Evolutionary conservation across 139 green algal genomes (phyloP).

Genomic region (Axilococcus clingmanii): DNA sequence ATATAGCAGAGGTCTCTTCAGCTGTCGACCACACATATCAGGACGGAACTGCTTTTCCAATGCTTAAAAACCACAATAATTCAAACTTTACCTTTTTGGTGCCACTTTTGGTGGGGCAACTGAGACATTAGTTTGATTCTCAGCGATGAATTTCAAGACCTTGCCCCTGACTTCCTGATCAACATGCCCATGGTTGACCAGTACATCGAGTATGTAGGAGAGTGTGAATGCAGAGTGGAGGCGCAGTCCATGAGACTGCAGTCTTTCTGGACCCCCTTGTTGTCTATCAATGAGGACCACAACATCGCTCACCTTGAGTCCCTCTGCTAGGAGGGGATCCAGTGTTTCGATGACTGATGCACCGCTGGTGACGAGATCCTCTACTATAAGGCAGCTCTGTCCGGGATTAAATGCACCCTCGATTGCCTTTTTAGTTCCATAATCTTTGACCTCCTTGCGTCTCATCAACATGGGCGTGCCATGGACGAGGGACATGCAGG

Average conservation of each 20-base stretch:
- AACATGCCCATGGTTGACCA: constrained; percentile 50
- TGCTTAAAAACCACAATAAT: not conserved
- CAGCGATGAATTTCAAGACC: constrained; percentile 73
- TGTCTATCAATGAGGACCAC: constrained; percentile 98
- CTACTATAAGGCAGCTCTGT: constrained; percentile 90
- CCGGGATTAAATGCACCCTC: constrained; percentile 85
- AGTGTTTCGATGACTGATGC: constrained; percentile 95
- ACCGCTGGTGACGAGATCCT: constrained; percentile 95
- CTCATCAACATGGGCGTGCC: constrained; percentile 88
- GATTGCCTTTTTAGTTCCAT: constrained; percentile 97
- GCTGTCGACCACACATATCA: too few species aligned
- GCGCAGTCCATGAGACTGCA: constrained; percentile 56
- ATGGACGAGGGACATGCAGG: constrained; percentile 83
- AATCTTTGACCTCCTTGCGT: constrained; percentile 95
- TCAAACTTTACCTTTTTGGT: constrained; percentile 4
- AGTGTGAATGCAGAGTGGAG: constrained; percentile 71
- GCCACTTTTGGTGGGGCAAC: constrained; percentile 16
- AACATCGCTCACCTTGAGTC: constrained; percentile 67
- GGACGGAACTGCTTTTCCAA: too few species aligned
- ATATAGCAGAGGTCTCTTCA: too few species aligned
- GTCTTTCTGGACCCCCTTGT: constrained; percentile 78
- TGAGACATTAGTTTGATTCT: constrained; percentile 77
- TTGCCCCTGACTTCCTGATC: constrained; percentile 34
- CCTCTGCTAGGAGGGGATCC: constrained; percentile 73
- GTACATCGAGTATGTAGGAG: constrained; percentile 52